Percentiles rank a stretch among this genome's conserved stretches.
phyloP scores from a whole-genome alignment of 2,329 filamentous ascomycete genomes.

The Trichophyton schoenleinii region DNA sequence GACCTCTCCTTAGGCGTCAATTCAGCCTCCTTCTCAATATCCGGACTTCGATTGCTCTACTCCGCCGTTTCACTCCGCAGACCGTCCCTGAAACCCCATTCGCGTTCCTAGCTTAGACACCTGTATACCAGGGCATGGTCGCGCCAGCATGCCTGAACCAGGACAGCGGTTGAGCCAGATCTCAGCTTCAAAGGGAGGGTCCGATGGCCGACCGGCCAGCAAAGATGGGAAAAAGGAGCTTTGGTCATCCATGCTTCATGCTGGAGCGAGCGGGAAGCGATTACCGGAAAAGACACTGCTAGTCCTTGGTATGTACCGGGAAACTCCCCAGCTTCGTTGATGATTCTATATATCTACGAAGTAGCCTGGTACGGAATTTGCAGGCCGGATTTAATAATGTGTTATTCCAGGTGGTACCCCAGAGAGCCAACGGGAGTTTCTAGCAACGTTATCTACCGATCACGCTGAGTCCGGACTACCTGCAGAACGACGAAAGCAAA shows the following conservation, averaged over 20 bases:
- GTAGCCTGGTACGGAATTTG: not conserved
- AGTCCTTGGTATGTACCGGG: conserved; percentile 54
- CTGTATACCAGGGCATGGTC: not conserved
- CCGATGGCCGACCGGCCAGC: conserved; percentile 33
- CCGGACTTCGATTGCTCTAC: not conserved
- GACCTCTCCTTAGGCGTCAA: not conserved
- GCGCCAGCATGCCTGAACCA: conserved; percentile 22
- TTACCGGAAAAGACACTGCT: conserved; percentile 85
- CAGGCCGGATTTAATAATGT: not conserved
- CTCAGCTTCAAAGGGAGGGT: conserved; percentile 21
- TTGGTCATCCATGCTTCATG: conserved; percentile 88
- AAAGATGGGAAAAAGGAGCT: conserved; percentile 70
- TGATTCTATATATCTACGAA: not conserved
- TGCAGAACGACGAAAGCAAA: conserved; percentile 38
- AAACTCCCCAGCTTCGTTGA: not conserved
- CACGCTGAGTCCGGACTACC: conserved; percentile 29
- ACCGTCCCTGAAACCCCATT: not conserved
- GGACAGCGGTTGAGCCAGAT: conserved; percentile 27
- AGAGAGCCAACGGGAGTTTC: conserved; percentile 72
- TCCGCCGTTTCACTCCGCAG: not conserved
- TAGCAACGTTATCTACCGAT: conserved; percentile 46
- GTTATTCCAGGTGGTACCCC: conserved; percentile 56
- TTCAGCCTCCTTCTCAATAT: not conserved
- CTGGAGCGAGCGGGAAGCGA: conserved; percentile 76
- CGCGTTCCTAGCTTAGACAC: not conserved